Evolutionary conservation across 208 protist species (phyloP), one percentile per base, ranked within the genome.

Genomic region (Leishmania guyanensis): DNA sequence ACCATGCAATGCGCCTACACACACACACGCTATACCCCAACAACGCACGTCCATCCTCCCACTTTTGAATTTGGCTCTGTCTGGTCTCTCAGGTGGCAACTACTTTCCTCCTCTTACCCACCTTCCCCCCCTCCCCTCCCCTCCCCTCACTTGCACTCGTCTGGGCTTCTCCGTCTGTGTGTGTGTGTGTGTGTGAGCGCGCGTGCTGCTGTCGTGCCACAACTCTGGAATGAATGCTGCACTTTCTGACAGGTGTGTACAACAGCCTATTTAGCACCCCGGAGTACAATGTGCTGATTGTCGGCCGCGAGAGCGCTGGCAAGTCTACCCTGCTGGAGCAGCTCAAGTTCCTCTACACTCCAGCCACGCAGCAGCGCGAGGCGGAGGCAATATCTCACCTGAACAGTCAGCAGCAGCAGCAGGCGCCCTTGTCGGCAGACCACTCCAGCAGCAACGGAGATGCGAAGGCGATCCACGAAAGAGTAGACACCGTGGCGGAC

Each of bases 311-410:
- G 86, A 93, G 92, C n/a, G 94, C 94, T 16, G 99, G 99, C 58
- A 99, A 99, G 88, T 99, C 99, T 43, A 99, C 98, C n/a, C 94
- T 99, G 71, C 87, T 99, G 5, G 99, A 99, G 90, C 98, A 99
- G 87, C 78, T 99, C 22, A 99, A 99, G 84, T 95, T 89, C 71
- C 93, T 92, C 77, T 95, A 96, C 85, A 80, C 62, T 26, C 78
- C 84, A 14, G 50, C 77, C 14, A 84, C 43, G 46, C 82, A 86
- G 82, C 48, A 82, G 64, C 58, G 29, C 60, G 69, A 73, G 51
- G 71, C 56, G 78, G 62, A 75, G 72, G 53, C 50, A 43, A 48
- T 71, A 26, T 10, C 26, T 10, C 60, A 65, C 16, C 14, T 5
- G 29, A 20, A 71, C 16, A 48, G 17, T 39, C 66, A 29, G 36